Base-by-base conservation (phyloP, 768 basidiomycete species). In the Xerocomellus chrysenteron region DNA sequence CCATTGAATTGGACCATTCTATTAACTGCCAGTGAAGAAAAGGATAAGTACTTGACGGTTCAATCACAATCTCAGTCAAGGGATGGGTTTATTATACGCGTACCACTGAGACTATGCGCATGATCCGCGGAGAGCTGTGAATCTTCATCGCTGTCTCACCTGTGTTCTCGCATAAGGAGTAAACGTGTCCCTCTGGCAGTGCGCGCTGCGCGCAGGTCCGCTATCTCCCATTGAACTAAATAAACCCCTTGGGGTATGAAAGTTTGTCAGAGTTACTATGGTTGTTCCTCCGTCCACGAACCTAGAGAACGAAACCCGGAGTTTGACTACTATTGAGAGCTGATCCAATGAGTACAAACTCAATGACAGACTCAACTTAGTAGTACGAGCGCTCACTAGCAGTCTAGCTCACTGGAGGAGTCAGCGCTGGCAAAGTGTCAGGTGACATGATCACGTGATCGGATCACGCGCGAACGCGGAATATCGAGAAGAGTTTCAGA, bases 61-160 rank as follows among this genome's bases (percentile, higher is more conserved):
- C n/a, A 26, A 32, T 48, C 43, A 40, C 14, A 4, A 12, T 36
- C 19, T 21, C 13, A 11, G 10, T 24, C 32, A 21, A 37, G 13
- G 12, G 46, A 13, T 21, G 16, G 13, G 26, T 14, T 21, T 35
- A 28, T 21, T 1, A 35, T 26, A n/a, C 35, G n/a, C 46, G 33
- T 40, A 26, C 39, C 42, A 21, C 33, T 28, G 47, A 17, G 14
- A 36, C 28, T 37, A 7, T 40, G 41, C 16, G 1, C 42, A 41
- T 50, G 47, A 5, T 44, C 59, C 53, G 49, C 58, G 45, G 50
- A 54, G 50, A 16, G 36, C 36, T 24, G 37, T 36, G 58, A 54
- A 26, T 33, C 30, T 17, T 44, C 24, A 11, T 35, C 37, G 42
- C 19, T 41, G 13, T 49, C 42, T 44, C 60, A 33, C 47, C 42